Evolutionary conservation across 2,329 filamentous ascomycete species (phyloP), one percentile per base, ranked within the genome.

Genomic region (Penicillium sp.): DNA sequence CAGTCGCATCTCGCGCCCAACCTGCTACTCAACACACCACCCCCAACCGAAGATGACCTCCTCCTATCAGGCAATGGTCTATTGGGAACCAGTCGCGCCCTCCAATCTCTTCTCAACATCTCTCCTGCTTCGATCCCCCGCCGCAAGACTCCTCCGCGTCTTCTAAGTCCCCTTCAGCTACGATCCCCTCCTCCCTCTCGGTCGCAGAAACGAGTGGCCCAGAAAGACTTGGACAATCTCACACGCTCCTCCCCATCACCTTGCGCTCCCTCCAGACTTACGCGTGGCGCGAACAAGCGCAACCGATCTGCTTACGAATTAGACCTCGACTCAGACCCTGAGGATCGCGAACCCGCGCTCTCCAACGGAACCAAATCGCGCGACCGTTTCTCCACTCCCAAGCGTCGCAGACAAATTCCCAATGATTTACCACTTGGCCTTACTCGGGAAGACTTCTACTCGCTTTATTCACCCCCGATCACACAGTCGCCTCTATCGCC

Each of bases 361-460:
- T n/a, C n/a, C n/a, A n/a, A n/a, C n/a, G n/a, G n/a, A n/a, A n/a
- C n/a, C n/a, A n/a, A n/a, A n/a, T n/a, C n/a, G 31, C 55, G 55
- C 34, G 53, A 62, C 40, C 61, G 58, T 32, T 65, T 67, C 49
- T 67, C 69, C 3, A 76, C 73, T 10, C 73, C 73, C 4, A 76
- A 76, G 57, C 69, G 73, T 53, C 66, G 59, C 34, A 64, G 72
- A n/a, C 64, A 69, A 21, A 58, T 66, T 10, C 73, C 73, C 2
- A 66, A 68, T 31, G 61, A 72, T n/a, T 57, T 76, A 29, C 73
- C 73, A 0, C 59, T 73, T 3, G 72, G 73, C 17, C 61, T 76
- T 8, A 65, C 66, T 7, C 64, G 61, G 10, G 63, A 68, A 17
- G 73, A 75, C 52, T 75, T 75, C 52, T 69, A 70, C 49, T 67